Conservation (phyloP, 1,139 yeast genomes). For the Martiniozyma asiatica region DNA sequence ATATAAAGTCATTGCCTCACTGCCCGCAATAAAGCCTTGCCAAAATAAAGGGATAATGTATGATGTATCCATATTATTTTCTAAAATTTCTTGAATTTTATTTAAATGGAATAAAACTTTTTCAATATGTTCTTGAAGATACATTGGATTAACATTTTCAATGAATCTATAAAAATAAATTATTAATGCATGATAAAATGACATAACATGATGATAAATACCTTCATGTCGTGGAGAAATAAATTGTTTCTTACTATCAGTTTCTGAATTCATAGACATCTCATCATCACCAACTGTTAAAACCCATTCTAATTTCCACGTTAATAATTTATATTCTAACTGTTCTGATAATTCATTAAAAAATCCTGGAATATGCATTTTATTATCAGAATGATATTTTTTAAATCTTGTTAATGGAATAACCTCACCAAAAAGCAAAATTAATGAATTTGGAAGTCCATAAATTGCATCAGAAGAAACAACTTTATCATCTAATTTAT, state of each 20-base stretch:
- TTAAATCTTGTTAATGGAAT: constrained; percentile 55
- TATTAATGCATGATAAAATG: constrained; percentile 63
- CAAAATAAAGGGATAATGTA: constrained; percentile 70
- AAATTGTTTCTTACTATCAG: constrained; percentile 23
- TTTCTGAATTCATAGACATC: too few relatives aligned
- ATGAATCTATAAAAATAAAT: constrained; percentile 69
- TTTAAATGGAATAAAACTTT: constrained; percentile 56
- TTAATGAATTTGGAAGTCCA: constrained; percentile 75
- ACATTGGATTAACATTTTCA: constrained; percentile 37
- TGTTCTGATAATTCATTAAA: constrained; percentile 34
- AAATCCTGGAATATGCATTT: constrained; percentile 28
- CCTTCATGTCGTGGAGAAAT: constrained; percentile 55
- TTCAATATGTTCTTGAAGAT: constrained; percentile 47
- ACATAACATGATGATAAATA: constrained; percentile 70
- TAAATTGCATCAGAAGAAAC: constrained; percentile 73
- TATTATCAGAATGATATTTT: constrained; percentile 33
- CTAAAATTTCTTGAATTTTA: constrained; percentile 45
- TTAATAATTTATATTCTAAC: constrained; percentile 39
- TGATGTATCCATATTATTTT: constrained; percentile 26
- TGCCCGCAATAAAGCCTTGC: constrained; percentile 87
- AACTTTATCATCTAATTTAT: constrained; percentile 32
- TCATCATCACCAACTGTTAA: constrained; percentile 18
- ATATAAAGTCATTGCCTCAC: constrained; percentile 53
- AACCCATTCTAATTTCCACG: constrained; percentile 64
- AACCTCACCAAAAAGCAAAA: constrained; percentile 57